Evolutionary conservation across 2,329 filamentous ascomycete species (phyloP).

Genomic region (Colletotrichum caudatum): DNA sequence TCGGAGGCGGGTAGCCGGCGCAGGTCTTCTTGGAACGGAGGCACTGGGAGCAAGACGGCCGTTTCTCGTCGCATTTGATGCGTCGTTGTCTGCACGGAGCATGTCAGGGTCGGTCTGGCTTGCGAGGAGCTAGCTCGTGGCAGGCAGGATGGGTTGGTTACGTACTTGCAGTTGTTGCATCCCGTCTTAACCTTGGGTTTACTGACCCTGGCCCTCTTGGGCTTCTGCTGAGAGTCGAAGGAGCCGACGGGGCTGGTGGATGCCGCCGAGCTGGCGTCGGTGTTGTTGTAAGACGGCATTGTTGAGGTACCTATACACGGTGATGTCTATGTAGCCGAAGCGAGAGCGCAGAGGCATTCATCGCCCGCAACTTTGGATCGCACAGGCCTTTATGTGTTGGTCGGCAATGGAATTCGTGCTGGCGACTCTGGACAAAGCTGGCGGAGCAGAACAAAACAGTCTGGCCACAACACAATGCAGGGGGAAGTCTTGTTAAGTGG

Average conservation of each 20-base stretch:
- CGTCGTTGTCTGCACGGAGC: constrained; percentile 62
- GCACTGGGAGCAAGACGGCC: constrained; percentile 71
- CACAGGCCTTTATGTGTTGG: constrained; percentile 1
- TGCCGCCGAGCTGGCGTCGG: constrained; percentile 25
- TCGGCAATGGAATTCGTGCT: not conserved
- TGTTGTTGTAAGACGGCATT: constrained; percentile 23
- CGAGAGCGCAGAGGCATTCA: constrained; percentile 25
- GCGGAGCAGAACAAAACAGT: constrained; percentile 1
- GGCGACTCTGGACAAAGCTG: not conserved
- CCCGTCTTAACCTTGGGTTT: constrained; percentile 75
- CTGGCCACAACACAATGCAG: constrained; percentile 31
- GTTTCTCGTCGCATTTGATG: constrained; percentile 75
- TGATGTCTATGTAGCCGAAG: constrained; percentile 26
- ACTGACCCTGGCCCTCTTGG: constrained; percentile 64
- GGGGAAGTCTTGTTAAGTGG: constrained; percentile 11
- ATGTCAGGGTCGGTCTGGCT: constrained; percentile 43
- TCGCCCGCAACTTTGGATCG: constrained; percentile 20
- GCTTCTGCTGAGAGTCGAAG: constrained; percentile 45
- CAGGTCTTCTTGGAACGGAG: constrained; percentile 69
- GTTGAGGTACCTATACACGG: constrained; percentile 5
- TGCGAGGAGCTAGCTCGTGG: constrained; percentile 24
- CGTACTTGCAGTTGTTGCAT: constrained; percentile 77
- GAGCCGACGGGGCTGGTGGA: constrained; percentile 33
- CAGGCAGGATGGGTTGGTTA: constrained; percentile 40
- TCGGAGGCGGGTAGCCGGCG: constrained; percentile 71